Conservation (phyloP, 306 rosid species). For the Parietaria judaica region DNA sequence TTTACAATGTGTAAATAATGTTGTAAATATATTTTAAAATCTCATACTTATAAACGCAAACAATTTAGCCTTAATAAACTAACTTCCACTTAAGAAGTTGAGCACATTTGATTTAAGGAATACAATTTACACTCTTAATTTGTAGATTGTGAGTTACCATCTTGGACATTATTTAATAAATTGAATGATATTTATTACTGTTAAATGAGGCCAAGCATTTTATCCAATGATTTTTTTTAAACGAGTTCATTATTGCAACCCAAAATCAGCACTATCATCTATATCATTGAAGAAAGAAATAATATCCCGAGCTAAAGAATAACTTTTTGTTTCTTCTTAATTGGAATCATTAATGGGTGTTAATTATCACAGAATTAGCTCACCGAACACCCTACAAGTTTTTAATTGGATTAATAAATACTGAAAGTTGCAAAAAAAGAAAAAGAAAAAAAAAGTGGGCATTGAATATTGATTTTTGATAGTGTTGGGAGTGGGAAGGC, state of each 20-base stretch:
- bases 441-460: not conserved
- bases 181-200: slow-evolving; percentile 2
- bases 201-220: not conserved
- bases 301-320: not conserved
- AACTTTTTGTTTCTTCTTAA: slow-evolving; percentile 7
- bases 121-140: too few relatives aligned
- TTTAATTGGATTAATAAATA: not conserved
- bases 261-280: not conserved
- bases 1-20: too few relatives aligned
- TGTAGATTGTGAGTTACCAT: too few relatives aligned
- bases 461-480: not conserved
- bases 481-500: not conserved
- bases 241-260: slow-evolving; percentile 8
- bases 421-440: not conserved
- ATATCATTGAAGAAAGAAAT: too few relatives aligned
- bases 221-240: not conserved
- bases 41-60: too few relatives aligned
- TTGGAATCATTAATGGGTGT: not conserved
- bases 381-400: slow-evolving; percentile 8
- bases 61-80: too few relatives aligned
- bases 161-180: too few relatives aligned
- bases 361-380: not conserved
- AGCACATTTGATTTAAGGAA: too few relatives aligned
- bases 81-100: too few relatives aligned
- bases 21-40: too few relatives aligned